Evolutionary conservation across 176 grass and related monocot species (phyloP), one percentile per base, ranked within the genome.

Genomic region (Neostapfia colusana): DNA sequence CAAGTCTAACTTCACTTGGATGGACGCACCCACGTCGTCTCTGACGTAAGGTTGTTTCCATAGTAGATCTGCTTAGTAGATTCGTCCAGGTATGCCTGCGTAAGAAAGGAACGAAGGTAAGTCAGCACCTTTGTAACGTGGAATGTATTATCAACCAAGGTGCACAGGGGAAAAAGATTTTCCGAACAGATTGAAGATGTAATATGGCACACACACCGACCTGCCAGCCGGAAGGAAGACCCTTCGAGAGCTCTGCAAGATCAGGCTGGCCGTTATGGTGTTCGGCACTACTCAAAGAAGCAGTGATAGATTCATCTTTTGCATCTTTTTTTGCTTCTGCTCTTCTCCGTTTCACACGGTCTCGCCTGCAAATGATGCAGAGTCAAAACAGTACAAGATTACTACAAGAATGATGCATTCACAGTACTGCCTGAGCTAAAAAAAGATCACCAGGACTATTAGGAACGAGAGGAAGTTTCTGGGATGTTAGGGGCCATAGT

Each of bases 141-240:
- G 18, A 74, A 35, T 48, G 16, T 60, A 31, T 31, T 31, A 31
- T 31, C 31, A 5, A 31, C 31, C 31, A 31, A 31, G 31, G 18
- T 69, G 48, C 27, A 37, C 13, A 31, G 15, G 21, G 49, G 36
- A 12, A 63, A 21, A 63, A 17, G 31, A 31, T 77, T 26, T 5
- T 1, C 36, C 36, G 39, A 56, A 42, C 45, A 37, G 41, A 25
- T 35, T 59, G 2, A 16, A 50, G 45, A 45, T 24, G 37, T 31
- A 24, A 11, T 14, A 64, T 39, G 17, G 50, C 1, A 45, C 21
- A 14, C 31, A 58, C 45, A 61, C 77, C 73, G 63, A 87, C 95
- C 91, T 92, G 89, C 95, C 95, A 99, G 28, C 89, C 87, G 41
- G 83, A 87, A 84, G 91, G 95, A 85, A 99, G 91, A 85, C 80